Conservation (phyloP, 2,329 filamentous ascomycete genomes). For the Xylaria arbuscula region DNA sequence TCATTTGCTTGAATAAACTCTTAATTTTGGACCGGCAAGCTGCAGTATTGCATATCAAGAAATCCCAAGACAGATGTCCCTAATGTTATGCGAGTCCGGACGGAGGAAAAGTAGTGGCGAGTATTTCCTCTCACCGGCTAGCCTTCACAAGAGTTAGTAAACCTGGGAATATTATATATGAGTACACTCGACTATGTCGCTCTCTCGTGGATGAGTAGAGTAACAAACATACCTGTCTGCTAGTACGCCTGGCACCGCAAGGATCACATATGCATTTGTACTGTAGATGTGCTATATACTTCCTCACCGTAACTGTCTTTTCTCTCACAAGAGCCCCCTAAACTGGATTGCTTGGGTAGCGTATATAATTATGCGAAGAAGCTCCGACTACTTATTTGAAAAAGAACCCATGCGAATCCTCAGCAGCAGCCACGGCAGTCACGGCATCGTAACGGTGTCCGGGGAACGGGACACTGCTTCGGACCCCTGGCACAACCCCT, state of each 20-base stretch:
- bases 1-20: not conserved
- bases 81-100: not conserved
- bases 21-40: not conserved
- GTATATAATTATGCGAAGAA: too few species aligned
- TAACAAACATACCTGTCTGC: not conserved
- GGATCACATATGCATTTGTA: too few species aligned
- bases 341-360: not conserved
- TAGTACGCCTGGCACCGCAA: not conserved
- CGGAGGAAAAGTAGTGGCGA: not conserved
- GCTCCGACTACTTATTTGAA: too few species aligned
- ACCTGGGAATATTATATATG: not conserved
- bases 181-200: too few species aligned
- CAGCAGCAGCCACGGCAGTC: not conserved
- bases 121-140: too few species aligned
- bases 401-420: too few species aligned
- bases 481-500: not conserved
- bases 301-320: not conserved
- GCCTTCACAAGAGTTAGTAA: not conserved
- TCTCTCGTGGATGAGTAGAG: not conserved
- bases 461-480: not conserved
- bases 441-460: constrained; percentile 6
- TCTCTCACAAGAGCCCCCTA: not conserved
- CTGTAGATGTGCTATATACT: too few species aligned
- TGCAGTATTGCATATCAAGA: not conserved
- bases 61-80: not conserved